Evolutionary conservation across 2,329 filamentous ascomycete species (phyloP).

Genomic region (Lojkania enalia): DNA sequence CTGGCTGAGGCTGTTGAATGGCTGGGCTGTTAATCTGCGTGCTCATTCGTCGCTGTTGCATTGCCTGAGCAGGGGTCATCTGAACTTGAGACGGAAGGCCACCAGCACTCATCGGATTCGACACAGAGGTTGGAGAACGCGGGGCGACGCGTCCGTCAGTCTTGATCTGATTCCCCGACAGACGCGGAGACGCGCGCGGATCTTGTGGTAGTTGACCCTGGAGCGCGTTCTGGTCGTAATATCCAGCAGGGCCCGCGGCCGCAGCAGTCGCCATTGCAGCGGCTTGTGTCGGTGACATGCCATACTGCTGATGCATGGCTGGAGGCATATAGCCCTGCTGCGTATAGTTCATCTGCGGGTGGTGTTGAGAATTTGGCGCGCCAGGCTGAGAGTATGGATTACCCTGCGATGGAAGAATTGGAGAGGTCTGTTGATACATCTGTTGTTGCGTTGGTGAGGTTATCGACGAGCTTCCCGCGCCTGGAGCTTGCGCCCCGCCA

Average conservation of each 20-base stretch:
- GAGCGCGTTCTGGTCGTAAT: constrained; percentile 69
- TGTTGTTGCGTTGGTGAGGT: constrained; percentile 69
- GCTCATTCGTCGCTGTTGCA: constrained; percentile 47
- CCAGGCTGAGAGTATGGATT: constrained; percentile 64
- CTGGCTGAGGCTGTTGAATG: constrained; percentile 71
- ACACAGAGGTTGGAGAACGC: constrained; percentile 75
- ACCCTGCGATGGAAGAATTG: constrained; percentile 76
- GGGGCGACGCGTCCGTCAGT: constrained; percentile 69
- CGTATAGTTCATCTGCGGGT: constrained; percentile 78
- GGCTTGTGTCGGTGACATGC: constrained; percentile 80
- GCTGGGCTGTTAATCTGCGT: constrained; percentile 47
- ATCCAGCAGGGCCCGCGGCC: constrained; percentile 74
- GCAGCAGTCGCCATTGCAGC: constrained; percentile 94
- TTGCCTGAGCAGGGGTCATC: constrained; percentile 40
- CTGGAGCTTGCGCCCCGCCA: constrained; percentile 40
- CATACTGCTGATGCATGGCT: constrained; percentile 74
- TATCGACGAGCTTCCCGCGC: constrained; percentile 55
- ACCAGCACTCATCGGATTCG: constrained; percentile 56
- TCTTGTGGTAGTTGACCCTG: constrained; percentile 61
- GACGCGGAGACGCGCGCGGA: constrained; percentile 71
- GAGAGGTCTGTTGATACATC: constrained; percentile 68
- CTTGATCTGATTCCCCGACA: constrained; percentile 70
- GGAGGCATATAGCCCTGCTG: constrained; percentile 74
- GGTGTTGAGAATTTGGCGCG: constrained; percentile 62
- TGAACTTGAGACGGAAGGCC: constrained; percentile 44